Percentiles rank a stretch among this genome's conserved stretches.
These are phyloP conservation scores for Eimeria maxima DNA, from an alignment of 169 alveolate genomes.

Conservation along the genomic window DNA sequence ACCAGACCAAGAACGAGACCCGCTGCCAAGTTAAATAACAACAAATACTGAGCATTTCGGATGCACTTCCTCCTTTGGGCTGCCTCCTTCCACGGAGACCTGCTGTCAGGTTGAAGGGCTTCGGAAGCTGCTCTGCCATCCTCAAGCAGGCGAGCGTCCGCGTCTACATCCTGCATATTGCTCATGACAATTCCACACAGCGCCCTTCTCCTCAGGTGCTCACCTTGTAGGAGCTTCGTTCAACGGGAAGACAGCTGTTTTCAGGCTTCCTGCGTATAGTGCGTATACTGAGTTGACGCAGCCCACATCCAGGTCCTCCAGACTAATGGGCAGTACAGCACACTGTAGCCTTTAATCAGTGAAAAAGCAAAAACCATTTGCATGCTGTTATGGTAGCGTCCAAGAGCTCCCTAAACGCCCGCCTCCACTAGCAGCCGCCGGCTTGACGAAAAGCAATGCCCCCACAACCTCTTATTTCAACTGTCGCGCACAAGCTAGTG, in stretches of 20 bases:
- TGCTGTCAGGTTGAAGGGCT: not conserved
- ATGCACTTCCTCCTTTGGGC: not conserved
- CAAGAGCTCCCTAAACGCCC: not conserved
- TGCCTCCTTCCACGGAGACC: not conserved
- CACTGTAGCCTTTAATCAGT: not conserved
- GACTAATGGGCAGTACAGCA: not conserved
- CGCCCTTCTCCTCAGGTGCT: not conserved
- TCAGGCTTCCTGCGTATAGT: not conserved
- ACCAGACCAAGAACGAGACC: conserved; percentile 50
- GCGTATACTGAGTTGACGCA: not conserved
- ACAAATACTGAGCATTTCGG: conserved; percentile 31
- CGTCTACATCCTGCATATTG: not conserved
- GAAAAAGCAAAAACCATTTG: not conserved
- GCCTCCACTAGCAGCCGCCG: not conserved
- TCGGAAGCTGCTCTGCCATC: conserved; percentile 33
- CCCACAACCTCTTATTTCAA: not conserved
- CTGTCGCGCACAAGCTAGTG: not conserved
- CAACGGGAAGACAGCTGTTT: not conserved
- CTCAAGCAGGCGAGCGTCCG: conserved; percentile 44
- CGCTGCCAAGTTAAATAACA: conserved; percentile 44
- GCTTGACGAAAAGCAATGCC: not conserved
- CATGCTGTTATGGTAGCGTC: not conserved
- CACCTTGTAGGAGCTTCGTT: not conserved
- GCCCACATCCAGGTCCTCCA: not conserved
- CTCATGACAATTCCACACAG: not conserved